Evolutionary conservation across 2,329 filamentous ascomycete genomes (phyloP), one percentile per base, ranked within the genome.

Genomic region (Eutypa lata): DNA sequence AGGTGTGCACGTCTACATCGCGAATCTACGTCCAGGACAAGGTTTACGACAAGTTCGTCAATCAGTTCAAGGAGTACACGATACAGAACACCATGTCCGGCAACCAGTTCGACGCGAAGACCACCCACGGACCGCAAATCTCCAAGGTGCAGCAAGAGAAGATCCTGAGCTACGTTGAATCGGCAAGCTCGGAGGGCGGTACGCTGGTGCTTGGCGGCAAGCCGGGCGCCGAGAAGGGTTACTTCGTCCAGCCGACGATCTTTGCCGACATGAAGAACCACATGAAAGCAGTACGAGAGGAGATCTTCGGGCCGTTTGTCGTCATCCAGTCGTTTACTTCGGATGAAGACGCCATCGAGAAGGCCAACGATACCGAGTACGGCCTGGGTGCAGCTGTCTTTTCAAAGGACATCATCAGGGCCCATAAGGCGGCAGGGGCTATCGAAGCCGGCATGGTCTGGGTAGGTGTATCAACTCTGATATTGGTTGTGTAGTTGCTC

Each of bases 71-170:
- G 54, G 74, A 82, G 43, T 73, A 81, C 54, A 75, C 88, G 50
- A 76, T 79, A 55, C 73, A 76, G 21, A 80, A 82, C 37, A 85
- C 80, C 60, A 81, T 84, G 49, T 78, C 90, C 13, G 89, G 88
- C 50, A 82, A 90, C 63, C 88, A 86, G 0, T 91, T 90, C 67
- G 77, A 79, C 4, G 81, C 87, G 58, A 76, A 75, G 33, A 90
- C 87, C 0, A 88, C 86, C 73, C 88, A 91, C 64, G 89, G 89
- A 0, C 89, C 89, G 0, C 88, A 90, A 64, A 82, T 90, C 45
- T 87, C 86, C 4, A 86, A 86, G 66, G 70, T 76, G 10, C 88
- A 91, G 65, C 88, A 87, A 61, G 86, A 91, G 49, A 77, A 83
- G 38, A 80, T 93, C 2, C 74, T 91, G 26, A 78, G 77, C 1